Conservation (phyloP, 768 basidiomycete species). For the Russula vinacea region DNA sequence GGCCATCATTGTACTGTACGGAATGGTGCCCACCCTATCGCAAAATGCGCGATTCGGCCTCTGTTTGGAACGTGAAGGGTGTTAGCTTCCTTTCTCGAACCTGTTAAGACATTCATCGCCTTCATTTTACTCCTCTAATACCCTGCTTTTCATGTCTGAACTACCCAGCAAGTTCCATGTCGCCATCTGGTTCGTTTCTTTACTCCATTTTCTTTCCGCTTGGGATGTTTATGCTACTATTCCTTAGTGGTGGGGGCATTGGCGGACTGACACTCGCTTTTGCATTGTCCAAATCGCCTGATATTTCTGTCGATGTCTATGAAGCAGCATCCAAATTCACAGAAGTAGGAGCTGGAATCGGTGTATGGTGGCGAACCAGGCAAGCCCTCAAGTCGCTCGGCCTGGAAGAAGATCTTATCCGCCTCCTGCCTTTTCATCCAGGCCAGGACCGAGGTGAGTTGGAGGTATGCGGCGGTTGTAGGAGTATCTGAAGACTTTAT, state of each 20-base stretch:
- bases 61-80: no score
- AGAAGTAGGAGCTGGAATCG: conserved; percentile 38
- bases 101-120: no score
- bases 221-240: neutral
- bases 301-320: conserved; percentile 37
- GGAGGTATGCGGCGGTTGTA: neutral
- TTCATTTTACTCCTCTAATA: neutral
- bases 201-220: conserved; percentile 15
- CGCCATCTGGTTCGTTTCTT: conserved; percentile 47
- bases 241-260: conserved; percentile 34
- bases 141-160: conserved; percentile 7
- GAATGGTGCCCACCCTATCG: no score
- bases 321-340: conserved; percentile 35
- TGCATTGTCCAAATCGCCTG: conserved; percentile 33
- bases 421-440: conserved; percentile 31
- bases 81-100: no score
- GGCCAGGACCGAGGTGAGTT: conserved; percentile 23
- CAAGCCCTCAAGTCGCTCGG: conserved; percentile 33
- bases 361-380: conserved; percentile 41
- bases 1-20: no score
- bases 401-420: conserved; percentile 33
- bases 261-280: conserved; percentile 36
- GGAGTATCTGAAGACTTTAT: neutral
- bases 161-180: conserved; percentile 10
- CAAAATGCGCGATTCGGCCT: no score